Base-by-base conservation (phyloP, 2,329 filamentous ascomycete species). In the Penicillium polonicum region DNA sequence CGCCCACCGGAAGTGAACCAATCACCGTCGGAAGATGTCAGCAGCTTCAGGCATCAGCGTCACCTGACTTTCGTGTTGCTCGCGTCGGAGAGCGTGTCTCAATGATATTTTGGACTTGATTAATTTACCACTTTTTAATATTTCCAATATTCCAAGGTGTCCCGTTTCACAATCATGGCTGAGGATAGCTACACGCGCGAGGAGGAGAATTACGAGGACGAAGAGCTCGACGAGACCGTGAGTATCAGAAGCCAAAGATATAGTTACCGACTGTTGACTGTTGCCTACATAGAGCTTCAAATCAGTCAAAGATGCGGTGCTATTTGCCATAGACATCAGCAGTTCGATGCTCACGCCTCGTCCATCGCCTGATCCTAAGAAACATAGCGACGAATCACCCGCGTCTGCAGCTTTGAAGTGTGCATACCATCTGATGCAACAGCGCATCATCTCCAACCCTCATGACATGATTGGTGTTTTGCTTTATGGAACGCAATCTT, bases 401-500 rank as follows among this genome's bases (percentile, higher is more conserved):
- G 82, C 91, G 0, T 83, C 88, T 52, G 92, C 93, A 17, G 92
- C 94, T 4, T 78, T 99, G 49, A 96, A 96, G 81, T 97, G 91
- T 68, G 94, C 93, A 57, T 96, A 96, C 70, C 86, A 91, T 70
- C 81, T 99, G 52, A 97, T 99, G 91, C 91, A 97, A 77, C 93
- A 97, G 78, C 91, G 94, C 67, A 97, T 99, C 74, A 97, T 99
- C 67, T 93, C 93, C 4, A 93, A 92, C 60, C 94, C 94, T 1
- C 92, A 88, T 70, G 94, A 99, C 61, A 95, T 97, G 90, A 97
- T 99, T 84, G 92, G 93, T 2, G 89, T 99, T 27, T 74, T 99
- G 38, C 81, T 99, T 0, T 99, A 95, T 71, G 92, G 92, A 9
- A 99, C 94, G 0, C 82, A 95, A 69, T 85, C 90, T 75, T 90